phyloP scores from a whole-genome alignment of 495 filamentous ascomycete genomes.

The Trichocladium antarcticum region DNA sequence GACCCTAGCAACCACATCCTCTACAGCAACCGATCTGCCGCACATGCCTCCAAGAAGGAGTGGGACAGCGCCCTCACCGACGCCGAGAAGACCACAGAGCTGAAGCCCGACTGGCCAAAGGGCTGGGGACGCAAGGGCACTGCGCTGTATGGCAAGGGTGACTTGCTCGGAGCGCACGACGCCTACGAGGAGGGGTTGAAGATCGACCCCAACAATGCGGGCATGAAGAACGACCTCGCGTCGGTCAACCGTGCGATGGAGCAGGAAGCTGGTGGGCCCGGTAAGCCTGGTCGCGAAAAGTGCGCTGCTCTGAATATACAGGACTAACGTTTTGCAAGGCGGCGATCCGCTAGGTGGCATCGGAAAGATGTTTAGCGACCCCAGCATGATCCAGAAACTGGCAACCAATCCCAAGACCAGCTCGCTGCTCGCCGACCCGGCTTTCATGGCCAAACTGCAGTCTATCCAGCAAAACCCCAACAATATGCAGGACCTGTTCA shows the following conservation, averaged over 20 bases:
- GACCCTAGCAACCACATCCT: slow-evolving; percentile 87
- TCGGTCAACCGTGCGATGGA: slow-evolving; percentile 83
- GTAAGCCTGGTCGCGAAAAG: slow-evolving; percentile 21
- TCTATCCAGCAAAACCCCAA: slow-evolving; percentile 69
- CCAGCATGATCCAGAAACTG: slow-evolving; percentile 77
- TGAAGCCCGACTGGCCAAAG: slow-evolving; percentile 98
- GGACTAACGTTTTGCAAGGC: slow-evolving; percentile 17
- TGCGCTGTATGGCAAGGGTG: slow-evolving; percentile 74
- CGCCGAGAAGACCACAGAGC: slow-evolving; percentile 80
- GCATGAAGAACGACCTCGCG: slow-evolving; percentile 77
- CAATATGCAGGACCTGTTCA: slow-evolving; percentile 64
- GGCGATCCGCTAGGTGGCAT: slow-evolving; percentile 65
- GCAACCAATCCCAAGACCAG: slow-evolving; percentile 90
- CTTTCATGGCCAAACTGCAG: slow-evolving; percentile 86
- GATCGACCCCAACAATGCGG: slow-evolving; percentile 80
- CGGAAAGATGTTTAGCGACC: slow-evolving; percentile 87
- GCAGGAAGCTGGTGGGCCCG: slow-evolving; percentile 58
- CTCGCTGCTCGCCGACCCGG: slow-evolving; percentile 64
- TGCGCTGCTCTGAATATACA: no score
- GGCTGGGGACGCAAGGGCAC: slow-evolving; percentile 89
- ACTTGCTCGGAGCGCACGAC: slow-evolving; percentile 72
- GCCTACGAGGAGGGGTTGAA: slow-evolving; percentile 89
- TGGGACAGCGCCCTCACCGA: slow-evolving; percentile 77
- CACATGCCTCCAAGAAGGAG: slow-evolving; percentile 83
- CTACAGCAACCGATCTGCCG: slow-evolving; percentile 93